Conservation (phyloP, 768 basidiomycete genomes). For the Pleurotus eryngii region DNA sequence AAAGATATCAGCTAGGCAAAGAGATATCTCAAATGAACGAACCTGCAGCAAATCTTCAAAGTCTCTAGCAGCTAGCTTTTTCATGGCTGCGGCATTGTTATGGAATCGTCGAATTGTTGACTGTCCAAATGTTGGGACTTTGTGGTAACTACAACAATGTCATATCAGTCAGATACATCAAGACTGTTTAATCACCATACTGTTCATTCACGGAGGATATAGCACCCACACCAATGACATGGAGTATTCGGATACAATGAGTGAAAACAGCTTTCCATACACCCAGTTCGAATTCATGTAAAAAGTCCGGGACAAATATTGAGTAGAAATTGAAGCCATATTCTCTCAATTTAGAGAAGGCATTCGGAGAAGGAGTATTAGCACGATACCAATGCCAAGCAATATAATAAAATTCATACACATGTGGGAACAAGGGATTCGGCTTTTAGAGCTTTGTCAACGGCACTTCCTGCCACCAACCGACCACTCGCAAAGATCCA, state of each 20-base stretch:
- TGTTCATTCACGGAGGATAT: constrained; percentile 18
- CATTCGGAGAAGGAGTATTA: too few species aligned
- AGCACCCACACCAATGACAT: constrained; percentile 8
- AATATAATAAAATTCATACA: constrained; percentile 29
- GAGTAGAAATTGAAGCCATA: too few species aligned
- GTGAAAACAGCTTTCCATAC: too few species aligned
- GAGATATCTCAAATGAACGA: not conserved
- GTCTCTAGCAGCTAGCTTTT: constrained; percentile 31
- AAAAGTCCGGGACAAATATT: too few species aligned
- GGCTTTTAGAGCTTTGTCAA: not conserved
- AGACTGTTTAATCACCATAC: constrained; percentile 9
- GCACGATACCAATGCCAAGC: too few species aligned
- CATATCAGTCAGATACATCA: too few species aligned
- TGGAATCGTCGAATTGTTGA: constrained; percentile 32
- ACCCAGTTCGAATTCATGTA: too few species aligned
- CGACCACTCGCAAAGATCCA: constrained; percentile 4
- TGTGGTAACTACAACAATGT: constrained; percentile 17
- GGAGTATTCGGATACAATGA: constrained; percentile 26
- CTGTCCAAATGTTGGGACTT: constrained; percentile 24
- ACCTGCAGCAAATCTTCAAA: constrained; percentile 43
- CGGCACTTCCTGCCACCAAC: not conserved
- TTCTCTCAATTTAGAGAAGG: too few species aligned
- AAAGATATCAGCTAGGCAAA: not conserved
- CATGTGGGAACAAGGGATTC: constrained; percentile 8
- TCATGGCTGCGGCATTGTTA: constrained; percentile 29